Evolutionary conservation across 1,284 basidiomycete genomes (phyloP), one percentile per base, ranked within the genome.

Genomic region (Apiotrichum sp.): DNA sequence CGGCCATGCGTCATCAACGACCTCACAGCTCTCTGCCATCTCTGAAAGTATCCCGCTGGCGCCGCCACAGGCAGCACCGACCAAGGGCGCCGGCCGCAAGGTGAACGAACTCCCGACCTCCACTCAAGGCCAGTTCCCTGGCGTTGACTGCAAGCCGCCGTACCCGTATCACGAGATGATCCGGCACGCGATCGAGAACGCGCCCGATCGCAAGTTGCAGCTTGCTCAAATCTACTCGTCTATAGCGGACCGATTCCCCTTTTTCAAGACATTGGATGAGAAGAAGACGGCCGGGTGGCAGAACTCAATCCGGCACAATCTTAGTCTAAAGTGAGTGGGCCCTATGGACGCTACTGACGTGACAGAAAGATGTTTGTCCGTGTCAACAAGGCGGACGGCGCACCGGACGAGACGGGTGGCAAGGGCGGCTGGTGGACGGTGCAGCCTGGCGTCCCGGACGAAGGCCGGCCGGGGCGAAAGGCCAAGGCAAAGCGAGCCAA

Each of bases 371-470:
- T 74, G 68, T 76, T 76, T 59, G 74, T 76, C 9, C 63, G 74
- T 31, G 72, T 74, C 3, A 74, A 75, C 62, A 71, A 74, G 59
- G 64, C 65, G 8, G 74, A 76, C 54, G 69, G 68, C 9, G 53
- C 65, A 3, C 65, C 65, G 6, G 72, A 75, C 55, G 73, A 75
- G 38, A 62, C 66, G 5, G 70, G 68, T 32, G 70, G 72, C 32
- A 76, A 76, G 63, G 74, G 74, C 32, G 74, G 74, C 7, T 76
- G 74, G 74, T 76, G 74, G 74, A 76, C 74, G 7, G 73, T 75
- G 4, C 65, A 71, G 50, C 67, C 71, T n/a, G 72, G 70, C 11
- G 67, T 74, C 11, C 72, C 71, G 9, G 72, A 74, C 54, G 74
- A 74, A 55, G 74, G 74, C 7, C 62, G 74, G 39, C 73, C 73